Percentiles rank a stretch among this genome's conserved stretches.
phyloP scores from a whole-genome alignment of 2,329 filamentous ascomycete species.

The Sclerotinia minor region DNA sequence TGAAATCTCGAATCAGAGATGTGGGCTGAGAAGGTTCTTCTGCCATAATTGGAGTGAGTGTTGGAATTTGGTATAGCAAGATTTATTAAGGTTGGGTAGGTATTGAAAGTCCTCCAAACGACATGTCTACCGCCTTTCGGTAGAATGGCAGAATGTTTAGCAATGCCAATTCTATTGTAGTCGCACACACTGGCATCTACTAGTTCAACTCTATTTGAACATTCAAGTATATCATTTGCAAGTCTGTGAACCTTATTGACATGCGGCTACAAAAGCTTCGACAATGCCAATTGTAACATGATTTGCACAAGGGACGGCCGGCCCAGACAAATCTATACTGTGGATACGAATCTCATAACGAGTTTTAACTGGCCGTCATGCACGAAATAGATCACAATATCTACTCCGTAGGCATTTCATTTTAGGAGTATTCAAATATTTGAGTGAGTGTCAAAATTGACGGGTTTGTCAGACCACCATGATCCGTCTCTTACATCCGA shows the following conservation, averaged over 20 bases:
- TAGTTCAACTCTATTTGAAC: too few relatives aligned
- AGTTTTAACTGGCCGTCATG: constrained; percentile 1
- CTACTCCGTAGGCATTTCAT: background rate
- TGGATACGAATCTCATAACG: background rate
- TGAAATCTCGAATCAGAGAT: constrained; percentile 59
- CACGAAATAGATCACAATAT: background rate
- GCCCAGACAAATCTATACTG: background rate
- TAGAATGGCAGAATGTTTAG: background rate
- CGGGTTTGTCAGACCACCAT: background rate
- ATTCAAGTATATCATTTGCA: too few relatives aligned
- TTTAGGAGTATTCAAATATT: background rate
- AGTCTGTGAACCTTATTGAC: background rate
- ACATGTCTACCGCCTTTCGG: background rate
- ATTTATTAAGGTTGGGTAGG: background rate
- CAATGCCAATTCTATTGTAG: too few relatives aligned
- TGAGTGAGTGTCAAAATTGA: background rate
- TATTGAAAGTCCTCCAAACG: background rate
- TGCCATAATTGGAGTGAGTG: constrained; percentile 28
- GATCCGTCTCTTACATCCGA: background rate
- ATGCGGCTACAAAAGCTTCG: background rate
- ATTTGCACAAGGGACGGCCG: background rate
- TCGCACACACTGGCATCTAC: too few relatives aligned
- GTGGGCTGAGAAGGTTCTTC: constrained; percentile 41
- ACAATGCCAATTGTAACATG: background rate
- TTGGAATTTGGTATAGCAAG: background rate